Percentiles rank a stretch among this genome's conserved stretches.
These are phyloP conservation scores for Suhomyces tanzawaensis DNA, from an alignment of 805 yeast species.

Conservation along the genomic window DNA sequence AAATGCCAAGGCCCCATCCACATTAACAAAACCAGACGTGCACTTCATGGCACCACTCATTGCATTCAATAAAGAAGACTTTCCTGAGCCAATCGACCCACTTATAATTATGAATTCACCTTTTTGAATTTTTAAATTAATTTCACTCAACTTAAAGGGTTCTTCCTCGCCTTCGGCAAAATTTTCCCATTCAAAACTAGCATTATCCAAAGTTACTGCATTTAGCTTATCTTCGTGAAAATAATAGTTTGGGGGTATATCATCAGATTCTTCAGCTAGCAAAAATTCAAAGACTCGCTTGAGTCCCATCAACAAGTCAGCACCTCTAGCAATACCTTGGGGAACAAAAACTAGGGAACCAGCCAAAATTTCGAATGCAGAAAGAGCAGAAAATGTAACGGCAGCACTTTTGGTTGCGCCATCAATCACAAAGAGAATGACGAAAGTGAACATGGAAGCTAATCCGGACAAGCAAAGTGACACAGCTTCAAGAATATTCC, in stretches of 20 bases:
- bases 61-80: constrained; percentile 35
- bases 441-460: constrained; percentile 17
- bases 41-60: constrained; percentile 36
- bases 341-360: constrained; percentile 12
- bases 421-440: constrained; percentile 13
- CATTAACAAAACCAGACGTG: constrained; percentile 18
- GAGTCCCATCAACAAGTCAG: constrained; percentile 15
- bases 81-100: constrained; percentile 38
- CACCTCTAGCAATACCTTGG: constrained; percentile 10
- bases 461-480: constrained; percentile 12
- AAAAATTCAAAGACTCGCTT: constrained; percentile 25
- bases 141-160: constrained; percentile 16
- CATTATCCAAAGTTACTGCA: constrained; percentile 23
- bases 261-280: constrained; percentile 26
- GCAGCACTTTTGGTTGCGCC: constrained; percentile 8
- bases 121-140: constrained; percentile 24
- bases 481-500: constrained; percentile 11
- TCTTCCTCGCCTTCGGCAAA: constrained; percentile 3
- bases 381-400: constrained; percentile 16
- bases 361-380: constrained; percentile 15
- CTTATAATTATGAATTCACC: constrained; percentile 38
- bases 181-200: constrained; percentile 31
- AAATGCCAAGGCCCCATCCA: constrained; percentile 26
- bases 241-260: constrained; percentile 7
- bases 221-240: background rate